Evolutionary conservation across 2,329 filamentous ascomycete species (phyloP), one percentile per base, ranked within the genome.

Genomic region (Drechmeria coniospora): DNA sequence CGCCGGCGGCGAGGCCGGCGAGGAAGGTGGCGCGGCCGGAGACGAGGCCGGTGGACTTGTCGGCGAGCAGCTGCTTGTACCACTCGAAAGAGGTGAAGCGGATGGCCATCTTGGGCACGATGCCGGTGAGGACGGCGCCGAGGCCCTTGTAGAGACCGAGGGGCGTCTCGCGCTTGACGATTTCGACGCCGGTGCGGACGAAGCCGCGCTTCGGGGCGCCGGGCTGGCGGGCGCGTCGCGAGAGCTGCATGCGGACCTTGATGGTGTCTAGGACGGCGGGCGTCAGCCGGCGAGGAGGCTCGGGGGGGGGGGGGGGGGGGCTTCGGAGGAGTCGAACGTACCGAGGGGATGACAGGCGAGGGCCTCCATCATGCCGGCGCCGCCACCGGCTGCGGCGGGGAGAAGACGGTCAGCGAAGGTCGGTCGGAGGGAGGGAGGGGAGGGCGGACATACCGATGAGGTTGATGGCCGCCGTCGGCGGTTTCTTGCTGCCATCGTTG

Each of bases 171-270:
- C 79, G 77, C 50, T 72, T 71, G 30, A 93, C 74, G 44, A 98
- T 95, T 43, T 92, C 80, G 36, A 66, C 57, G 36, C 90, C 90
- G 2, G 90, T 98, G 31, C 64, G 64, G 39, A 94, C 52, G 61
- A 98, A 98, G 37, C 90, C 87, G 42, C 84, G 79, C 44, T 78
- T 75, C 45, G 86, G 82, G 52, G 79, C 73, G 35, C 90, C 90
- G 31, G 84, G 84, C 34, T 74, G 69, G 40, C 79, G 71, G 27
- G 80, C 83, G 51, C 90, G 74, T 40, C 79, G 71, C 31, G 90
- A 95, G 34, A 98, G 77, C 61, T 98, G 90, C 92, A 98, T 98
- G 43, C 90, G 84, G 36, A 98, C 90, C 69, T 98, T 94, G 64
- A 95, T 92, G 34, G 86, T 94, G 56, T 94, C 83, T 80, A 39